phyloP scores from a whole-genome alignment of 192 early-diverging fungal genomes.

The Cladochytrium replicatum region DNA sequence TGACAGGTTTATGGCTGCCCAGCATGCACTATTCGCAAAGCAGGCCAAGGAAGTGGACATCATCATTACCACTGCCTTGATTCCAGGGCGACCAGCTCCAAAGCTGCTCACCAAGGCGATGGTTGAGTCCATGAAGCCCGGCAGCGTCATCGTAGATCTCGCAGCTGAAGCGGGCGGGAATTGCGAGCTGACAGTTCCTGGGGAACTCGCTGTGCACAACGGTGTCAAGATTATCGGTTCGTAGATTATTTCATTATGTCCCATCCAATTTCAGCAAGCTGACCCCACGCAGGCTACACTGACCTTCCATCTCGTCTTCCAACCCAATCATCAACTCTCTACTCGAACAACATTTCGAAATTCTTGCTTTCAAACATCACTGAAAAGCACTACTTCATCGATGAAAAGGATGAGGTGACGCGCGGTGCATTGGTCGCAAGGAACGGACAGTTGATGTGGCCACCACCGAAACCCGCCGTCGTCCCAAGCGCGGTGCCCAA shows the following conservation, averaged over 20 bases:
- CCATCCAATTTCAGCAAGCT: no score
- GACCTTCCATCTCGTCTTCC: slow-evolving; percentile 23
- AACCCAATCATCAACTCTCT: slow-evolving; percentile 27
- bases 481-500: slow-evolving; percentile 1
- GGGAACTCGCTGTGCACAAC: slow-evolving; percentile 13
- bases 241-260: neutral
- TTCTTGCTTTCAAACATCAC: slow-evolving; percentile 21
- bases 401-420: slow-evolving; percentile 22
- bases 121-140: slow-evolving; percentile 24
- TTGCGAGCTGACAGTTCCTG: slow-evolving; percentile 24
- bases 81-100: slow-evolving; percentile 26
- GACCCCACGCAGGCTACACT: slow-evolving; percentile 19
- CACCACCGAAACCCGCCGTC: slow-evolving; percentile 7
- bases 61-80: slow-evolving; percentile 26
- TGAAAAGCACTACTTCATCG: slow-evolving; percentile 9
- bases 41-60: slow-evolving; percentile 26
- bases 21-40: slow-evolving; percentile 17
- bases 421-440: slow-evolving; percentile 20
- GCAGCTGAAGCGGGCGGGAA: slow-evolving; percentile 29
- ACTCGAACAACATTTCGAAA: slow-evolving; percentile 31
- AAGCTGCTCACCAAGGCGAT: slow-evolving; percentile 22
- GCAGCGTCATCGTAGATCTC: slow-evolving; percentile 24
- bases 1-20: slow-evolving; percentile 20
- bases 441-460: slow-evolving; percentile 11
- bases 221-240: slow-evolving; percentile 23